Conservation (phyloP, 371 early-diverging fungal genomes). For the Mortierella sp. region DNA sequence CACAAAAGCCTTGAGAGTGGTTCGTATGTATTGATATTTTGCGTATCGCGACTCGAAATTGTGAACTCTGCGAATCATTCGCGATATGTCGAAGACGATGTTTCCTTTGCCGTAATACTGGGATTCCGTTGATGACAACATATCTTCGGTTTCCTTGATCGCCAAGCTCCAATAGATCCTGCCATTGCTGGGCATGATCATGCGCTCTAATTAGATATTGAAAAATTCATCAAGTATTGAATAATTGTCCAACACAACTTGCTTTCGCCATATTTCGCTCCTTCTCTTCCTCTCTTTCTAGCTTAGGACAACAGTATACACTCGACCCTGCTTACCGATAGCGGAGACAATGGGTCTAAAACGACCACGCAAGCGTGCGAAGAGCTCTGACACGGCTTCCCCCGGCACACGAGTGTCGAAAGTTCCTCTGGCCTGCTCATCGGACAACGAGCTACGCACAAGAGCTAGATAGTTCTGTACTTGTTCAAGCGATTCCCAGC, state of each 20-base stretch:
- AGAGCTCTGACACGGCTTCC: slow-evolving; percentile 13
- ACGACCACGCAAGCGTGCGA: slow-evolving; percentile 17
- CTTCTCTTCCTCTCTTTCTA: not conserved
- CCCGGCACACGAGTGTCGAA: slow-evolving; percentile 14
- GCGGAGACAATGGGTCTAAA: slow-evolving; percentile 22
- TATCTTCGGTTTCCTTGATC: slow-evolving; percentile 6
- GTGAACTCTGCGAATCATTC: slow-evolving; percentile 15
- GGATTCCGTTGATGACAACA: slow-evolving; percentile 2
- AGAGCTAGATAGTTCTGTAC: slow-evolving; percentile 15
- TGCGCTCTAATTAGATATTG: slow-evolving; percentile 10
- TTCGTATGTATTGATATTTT: slow-evolving; percentile 20
- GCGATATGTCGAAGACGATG: slow-evolving; percentile 19
- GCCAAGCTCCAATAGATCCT: slow-evolving; percentile 2
- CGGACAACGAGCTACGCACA: slow-evolving; percentile 20
- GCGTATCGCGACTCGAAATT: slow-evolving; percentile 1
- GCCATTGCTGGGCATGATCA: slow-evolving; percentile 11
- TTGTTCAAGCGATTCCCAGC: slow-evolving; percentile 23
- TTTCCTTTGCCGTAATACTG: slow-evolving; percentile 11
- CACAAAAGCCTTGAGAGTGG: slow-evolving; percentile 22
- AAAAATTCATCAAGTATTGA: slow-evolving; percentile 4
- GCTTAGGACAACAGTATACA: not conserved
- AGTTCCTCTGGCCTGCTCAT: slow-evolving; percentile 5
- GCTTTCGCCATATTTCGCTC: not conserved
- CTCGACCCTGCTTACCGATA: slow-evolving; percentile 18
- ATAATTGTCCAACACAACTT: too few relatives aligned